A percentile compares a stretch with the other conserved stretches of the same genome.
Conservation (phyloP, 306 rosid genomes). For the Sophora flavescens region DNA sequence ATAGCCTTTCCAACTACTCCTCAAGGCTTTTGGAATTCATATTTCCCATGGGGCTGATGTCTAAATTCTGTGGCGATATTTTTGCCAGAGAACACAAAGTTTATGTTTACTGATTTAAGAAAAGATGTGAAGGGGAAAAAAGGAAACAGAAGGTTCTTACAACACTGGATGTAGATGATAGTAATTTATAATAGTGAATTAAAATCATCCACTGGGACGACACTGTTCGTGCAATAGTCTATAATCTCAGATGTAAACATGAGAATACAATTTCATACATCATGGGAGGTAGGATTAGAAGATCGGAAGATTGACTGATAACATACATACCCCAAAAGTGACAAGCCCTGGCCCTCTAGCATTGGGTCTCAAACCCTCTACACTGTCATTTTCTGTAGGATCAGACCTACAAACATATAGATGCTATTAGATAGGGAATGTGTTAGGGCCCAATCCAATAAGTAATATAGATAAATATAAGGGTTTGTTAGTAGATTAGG, state of each 20-base stretch:
- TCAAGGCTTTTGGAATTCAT: constrained; percentile 7
- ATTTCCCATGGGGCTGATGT: constrained; percentile 3
- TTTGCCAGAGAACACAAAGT: background rate
- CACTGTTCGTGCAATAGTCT: background rate
- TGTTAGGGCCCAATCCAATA: too few species aligned
- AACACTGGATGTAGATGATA: constrained; percentile 20
- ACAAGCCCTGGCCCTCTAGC: constrained; percentile 99
- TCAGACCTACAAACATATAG: constrained; percentile 80
- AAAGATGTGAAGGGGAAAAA: background rate
- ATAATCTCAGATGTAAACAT: constrained; percentile 13
- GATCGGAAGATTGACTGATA: constrained; percentile 31
- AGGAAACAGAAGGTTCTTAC: constrained; percentile 17
- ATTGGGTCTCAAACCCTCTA: constrained; percentile 99
- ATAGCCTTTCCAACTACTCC: background rate
- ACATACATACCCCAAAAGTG: constrained; percentile 85
- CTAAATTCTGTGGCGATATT: constrained; percentile 2
- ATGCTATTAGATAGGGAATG: constrained; percentile 36
- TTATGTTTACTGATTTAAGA: constrained; percentile 29
- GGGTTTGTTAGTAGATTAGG: too few species aligned
- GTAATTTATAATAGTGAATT: background rate
- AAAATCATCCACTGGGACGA: constrained; percentile 6
- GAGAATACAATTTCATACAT: constrained; percentile 21
- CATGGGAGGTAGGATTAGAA: background rate
- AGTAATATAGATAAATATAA: too few species aligned
- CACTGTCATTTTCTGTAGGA: constrained; percentile 98